Evolutionary conservation across 2,329 filamentous ascomycete genomes (phyloP), one percentile per base, ranked within the genome.

Genomic region (Calonectria naviculata): DNA sequence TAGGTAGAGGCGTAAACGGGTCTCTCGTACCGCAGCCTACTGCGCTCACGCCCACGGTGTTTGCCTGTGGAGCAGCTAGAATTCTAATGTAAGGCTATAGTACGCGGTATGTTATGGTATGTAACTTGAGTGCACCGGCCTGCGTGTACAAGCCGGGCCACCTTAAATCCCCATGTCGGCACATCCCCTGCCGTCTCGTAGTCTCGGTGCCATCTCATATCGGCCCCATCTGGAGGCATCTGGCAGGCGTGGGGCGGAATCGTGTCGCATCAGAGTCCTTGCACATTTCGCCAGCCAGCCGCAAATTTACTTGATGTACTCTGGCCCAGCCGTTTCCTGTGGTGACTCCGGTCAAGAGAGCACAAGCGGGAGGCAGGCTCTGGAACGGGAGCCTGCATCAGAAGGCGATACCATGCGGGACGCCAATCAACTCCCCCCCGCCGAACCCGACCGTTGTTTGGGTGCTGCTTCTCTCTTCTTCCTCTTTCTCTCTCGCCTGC

Each of bases 321-420:
- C 52, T 71, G 76, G 73, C 72, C 73, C 69, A 72, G 68, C 77
- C 74, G 73, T 71, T 73, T 75, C 77, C 76, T 78, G 26, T 38
- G 34, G 52, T 58, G 52, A 10, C 71, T 72, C 77, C 72, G 71
- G 56, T 65, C 56, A 76, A 73, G 72, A 77, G 71, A 76, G 73
- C 74, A 75, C 76, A 58, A 68, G 70, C 77, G 75, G 76, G 69
- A 74, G 68, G 69, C 67, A 70, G 72, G 70, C 74, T 79, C 76
- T 78, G 73, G 75, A 74, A 79, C 79, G 79, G 79, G 68, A 78
- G 65, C 76, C 73, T 79, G 78, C 79, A 79, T 77, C 65, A 72
- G 66, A 54, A 76, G 74, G 76, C 75, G 74, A 79, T 75, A 74
- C 77, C 70, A 74, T 66, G 72, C 74, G 74, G 61, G 56, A 65